Evolutionary conservation across 495 filamentous ascomycete genomes (phyloP).

Genomic region (Articulospora tetracladia): DNA sequence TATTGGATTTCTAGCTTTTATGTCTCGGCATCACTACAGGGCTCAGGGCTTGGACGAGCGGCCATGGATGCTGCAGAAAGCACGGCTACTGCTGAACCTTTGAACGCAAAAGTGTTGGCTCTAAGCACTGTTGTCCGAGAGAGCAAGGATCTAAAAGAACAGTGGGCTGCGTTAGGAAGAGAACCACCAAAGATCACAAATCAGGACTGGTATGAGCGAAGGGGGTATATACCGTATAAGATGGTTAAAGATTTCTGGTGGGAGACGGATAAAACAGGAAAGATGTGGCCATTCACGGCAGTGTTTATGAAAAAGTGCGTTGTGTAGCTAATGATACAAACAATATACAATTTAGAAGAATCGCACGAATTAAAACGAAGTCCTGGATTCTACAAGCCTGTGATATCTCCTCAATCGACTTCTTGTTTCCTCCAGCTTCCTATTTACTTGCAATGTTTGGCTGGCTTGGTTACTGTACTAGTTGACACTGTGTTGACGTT

Average conservation of each 20-base stretch:
- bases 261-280: slow-evolving; percentile 13
- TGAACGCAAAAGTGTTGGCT: slow-evolving; percentile 30
- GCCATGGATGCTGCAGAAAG: slow-evolving; percentile 34
- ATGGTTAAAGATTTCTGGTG: not conserved
- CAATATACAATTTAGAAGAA: no score
- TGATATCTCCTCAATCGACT: no score
- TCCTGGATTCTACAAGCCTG: no score
- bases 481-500: not conserved
- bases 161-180: slow-evolving; percentile 15
- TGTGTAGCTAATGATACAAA: no score
- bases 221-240: slow-evolving; percentile 46
- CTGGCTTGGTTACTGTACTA: not conserved
- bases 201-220: slow-evolving; percentile 56
- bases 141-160: slow-evolving; percentile 20
- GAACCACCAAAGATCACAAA: slow-evolving; percentile 27
- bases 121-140: slow-evolving; percentile 32
- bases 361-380: no score
- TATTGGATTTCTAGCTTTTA: slow-evolving; percentile 36
- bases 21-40: slow-evolving; percentile 33
- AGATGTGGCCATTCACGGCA: slow-evolving; percentile 7
- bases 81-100: slow-evolving; percentile 29
- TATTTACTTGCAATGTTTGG: not conserved
- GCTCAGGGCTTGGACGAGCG: slow-evolving; percentile 32
- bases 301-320: slow-evolving; percentile 23
- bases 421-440: no score